Base-by-base conservation (phyloP, 768 basidiomycete genomes). In the Hebeloma cylindrosporum region DNA sequence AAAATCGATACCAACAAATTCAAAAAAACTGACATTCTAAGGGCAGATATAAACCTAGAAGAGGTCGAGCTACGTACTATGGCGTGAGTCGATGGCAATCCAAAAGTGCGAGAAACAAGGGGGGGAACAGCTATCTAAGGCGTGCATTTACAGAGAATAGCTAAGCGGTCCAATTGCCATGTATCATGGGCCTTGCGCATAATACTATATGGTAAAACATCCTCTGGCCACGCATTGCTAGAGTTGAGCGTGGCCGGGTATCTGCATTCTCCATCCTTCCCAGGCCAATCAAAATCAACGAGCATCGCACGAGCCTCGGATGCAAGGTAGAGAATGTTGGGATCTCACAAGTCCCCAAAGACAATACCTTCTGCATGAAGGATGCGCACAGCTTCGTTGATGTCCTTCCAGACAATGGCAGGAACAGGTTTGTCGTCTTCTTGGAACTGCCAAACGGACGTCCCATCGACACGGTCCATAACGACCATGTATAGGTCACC, bases 231-330 rank as follows among this genome's bases (percentile, higher is more conserved):
- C 18, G 34, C 30, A 31, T 47, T 48, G 28, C 23, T n/a, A 33
- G 39, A 21, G 40, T 53, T 56, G 31, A 59, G 39, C 42, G 40
- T 45, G 33, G 48, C 41, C 17, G 60, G 61, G 41, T 62, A 64
- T 51, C 50, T 40, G 43, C 40, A 51, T 38, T 58, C 34, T 13
- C 44, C 55, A 20, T 33, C 42, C 35, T 43, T 47, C n/a, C 51
- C 62, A 11, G 54, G 42, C 62, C 60, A 65, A 53, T 63, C 60
- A 48, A 62, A 62, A 49, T 61, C 57, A 21, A 62, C 48, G 16
- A 61, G 48, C 36, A 56, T 38, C 30, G 41, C 52, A 37, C 45
- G 43, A 29, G 11, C 40, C 23, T 46, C 49, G 40, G 38, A 21
- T 20, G 51, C 33, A 33, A 23, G 29, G 35, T 50, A 51, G 45